Evolutionary conservation across 768 basidiomycete genomes (phyloP).

Genomic region (Pulveroboletus sp.): DNA sequence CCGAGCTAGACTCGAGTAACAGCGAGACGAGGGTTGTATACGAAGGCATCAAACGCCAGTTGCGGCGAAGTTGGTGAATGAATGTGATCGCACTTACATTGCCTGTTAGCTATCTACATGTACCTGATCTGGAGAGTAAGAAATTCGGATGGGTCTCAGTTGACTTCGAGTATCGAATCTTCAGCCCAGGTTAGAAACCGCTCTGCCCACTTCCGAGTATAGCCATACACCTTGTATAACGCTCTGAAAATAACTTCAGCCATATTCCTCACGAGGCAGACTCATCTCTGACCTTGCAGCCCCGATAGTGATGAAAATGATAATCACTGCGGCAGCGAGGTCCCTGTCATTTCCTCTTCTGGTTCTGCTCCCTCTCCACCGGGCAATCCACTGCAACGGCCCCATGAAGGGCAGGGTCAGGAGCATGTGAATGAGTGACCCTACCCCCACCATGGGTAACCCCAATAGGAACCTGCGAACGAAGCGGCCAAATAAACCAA

Average conservation of each 20-base stretch:
- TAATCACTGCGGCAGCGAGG: constrained; percentile 60
- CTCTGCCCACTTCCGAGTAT: constrained; percentile 58
- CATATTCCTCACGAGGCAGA: constrained; percentile 1
- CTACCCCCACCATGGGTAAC: constrained; percentile 72
- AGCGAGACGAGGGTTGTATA: constrained; percentile 61
- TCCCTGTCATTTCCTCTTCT: constrained; percentile 55
- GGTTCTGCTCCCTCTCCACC: constrained; percentile 55
- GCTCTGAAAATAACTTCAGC: constrained; percentile 44
- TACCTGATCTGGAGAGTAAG: constrained; percentile 12
- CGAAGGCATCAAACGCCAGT: constrained; percentile 65
- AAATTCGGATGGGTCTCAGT: constrained; percentile 28
- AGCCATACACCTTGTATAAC: constrained; percentile 61
- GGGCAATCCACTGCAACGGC: constrained; percentile 67
- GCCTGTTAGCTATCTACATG: constrained; percentile 12
- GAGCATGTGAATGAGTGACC: constrained; percentile 70
- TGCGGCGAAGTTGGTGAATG: constrained; percentile 68
- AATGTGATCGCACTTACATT: constrained; percentile 6
- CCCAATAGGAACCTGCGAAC: constrained; percentile 72
- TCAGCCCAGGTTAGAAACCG: constrained; percentile 66
- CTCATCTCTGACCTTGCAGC: constrained; percentile 49
- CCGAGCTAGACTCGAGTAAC: constrained; percentile 60
- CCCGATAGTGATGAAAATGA: constrained; percentile 58
- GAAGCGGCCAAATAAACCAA: constrained; percentile 51
- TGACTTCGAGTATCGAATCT: constrained; percentile 77
- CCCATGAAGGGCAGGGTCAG: constrained; percentile 59